Conservation (phyloP, 2,329 filamentous ascomycete species). For the Paecilomyces sp. region DNA sequence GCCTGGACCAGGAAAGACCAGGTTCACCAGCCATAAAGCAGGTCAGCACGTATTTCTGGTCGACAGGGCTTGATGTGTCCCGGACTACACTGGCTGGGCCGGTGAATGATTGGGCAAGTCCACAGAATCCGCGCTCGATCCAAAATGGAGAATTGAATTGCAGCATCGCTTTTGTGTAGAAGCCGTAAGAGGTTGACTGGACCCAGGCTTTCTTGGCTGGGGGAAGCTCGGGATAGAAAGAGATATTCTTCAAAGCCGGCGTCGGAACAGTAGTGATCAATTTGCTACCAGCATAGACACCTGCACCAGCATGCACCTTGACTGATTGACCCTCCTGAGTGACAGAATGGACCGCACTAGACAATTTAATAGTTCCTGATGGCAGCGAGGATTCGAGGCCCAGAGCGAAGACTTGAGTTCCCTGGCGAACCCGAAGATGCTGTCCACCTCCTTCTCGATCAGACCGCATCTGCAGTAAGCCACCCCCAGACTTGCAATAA, state of each 20-base stretch:
- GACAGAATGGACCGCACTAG: slow-evolving; percentile 25
- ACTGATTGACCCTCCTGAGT: neutral
- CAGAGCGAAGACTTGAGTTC: slow-evolving; percentile 29
- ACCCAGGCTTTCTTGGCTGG: neutral
- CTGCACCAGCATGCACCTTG: too few relatives aligned
- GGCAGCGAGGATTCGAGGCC: slow-evolving; percentile 20
- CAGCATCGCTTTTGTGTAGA: neutral
- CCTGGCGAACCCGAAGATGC: slow-evolving; percentile 43
- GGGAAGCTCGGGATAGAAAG: neutral
- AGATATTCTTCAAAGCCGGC: neutral
- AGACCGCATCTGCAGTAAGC: slow-evolving; percentile 47
- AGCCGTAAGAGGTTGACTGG: neutral
- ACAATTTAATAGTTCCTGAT: slow-evolving; percentile 23
- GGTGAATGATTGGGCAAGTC: neutral
- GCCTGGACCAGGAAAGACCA: neutral
- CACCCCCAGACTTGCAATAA: slow-evolving; percentile 48
- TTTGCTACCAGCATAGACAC: too few relatives aligned
- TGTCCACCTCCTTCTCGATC: slow-evolving; percentile 49
- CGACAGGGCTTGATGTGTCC: neutral
- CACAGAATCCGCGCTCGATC: neutral
- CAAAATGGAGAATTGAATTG: neutral
- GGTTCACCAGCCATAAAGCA: neutral
- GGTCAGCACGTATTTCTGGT: neutral
- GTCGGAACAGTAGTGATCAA: neutral
- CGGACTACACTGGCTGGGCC: neutral